Evolutionary conservation across 768 basidiomycete genomes (phyloP), one percentile per base, ranked within the genome.

Genomic region (Agaricus blazei): DNA sequence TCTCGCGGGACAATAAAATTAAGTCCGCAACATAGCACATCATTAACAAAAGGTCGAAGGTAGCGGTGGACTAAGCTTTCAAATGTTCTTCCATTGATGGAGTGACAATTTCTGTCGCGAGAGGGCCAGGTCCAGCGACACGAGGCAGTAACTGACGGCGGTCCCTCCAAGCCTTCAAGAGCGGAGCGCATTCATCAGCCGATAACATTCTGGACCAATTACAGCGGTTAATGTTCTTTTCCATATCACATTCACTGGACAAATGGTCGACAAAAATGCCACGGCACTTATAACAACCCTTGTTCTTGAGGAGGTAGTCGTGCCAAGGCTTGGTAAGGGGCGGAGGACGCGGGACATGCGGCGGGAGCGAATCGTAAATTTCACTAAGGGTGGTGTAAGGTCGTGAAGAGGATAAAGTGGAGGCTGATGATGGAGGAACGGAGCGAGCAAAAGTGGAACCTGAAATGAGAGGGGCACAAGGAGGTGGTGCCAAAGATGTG

Each of bases 51-150:
- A 19, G 19, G 19, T 19, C 19, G 19, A 19, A 19, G 0, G 69
- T 60, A 54, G 0, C 77, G 65, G 0, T 62, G 52, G 0, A 75
- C 73, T 2, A 4, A 9, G 69, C 65, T 0, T 59, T 63, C 0
- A 76, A 47, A 49, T 74, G 72, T 26, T 70, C 56, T 0, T 73
- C 48, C 0, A 79, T 61, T 5, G 31, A 31, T 4, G 31, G 9
- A 31, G 31, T 31, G 9, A 31, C 9, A 9, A 31, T 9, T 9
- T 31, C 31, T 5, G 31, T 31, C 4, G 9, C 31, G 19, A 19
- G 19, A 19, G 19, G 19, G 19, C 19, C 19, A 31, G 31, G 5
- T 4, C 31, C 31, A 31, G 9, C 31, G 9, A 9, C 9, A 31
- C 31, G 31, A 31, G 31, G 9, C 4, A 4, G 5, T 1, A 9